Conservation (phyloP, 1,284 basidiomycete species). For the Pterulicium gracile region DNA sequence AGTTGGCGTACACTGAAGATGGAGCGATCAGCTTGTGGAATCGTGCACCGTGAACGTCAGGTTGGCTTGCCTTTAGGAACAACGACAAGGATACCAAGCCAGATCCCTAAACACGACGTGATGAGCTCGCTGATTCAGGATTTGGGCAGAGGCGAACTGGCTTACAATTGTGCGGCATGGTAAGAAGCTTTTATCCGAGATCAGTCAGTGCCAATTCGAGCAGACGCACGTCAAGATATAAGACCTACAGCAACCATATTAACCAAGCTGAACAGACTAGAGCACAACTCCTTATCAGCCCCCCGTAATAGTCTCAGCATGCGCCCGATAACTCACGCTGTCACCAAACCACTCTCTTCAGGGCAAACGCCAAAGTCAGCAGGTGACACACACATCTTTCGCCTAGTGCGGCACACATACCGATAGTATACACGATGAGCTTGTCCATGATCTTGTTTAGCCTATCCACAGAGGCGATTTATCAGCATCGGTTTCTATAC, state of each 20-base stretch:
- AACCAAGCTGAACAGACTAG: neutral
- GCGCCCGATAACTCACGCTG: neutral
- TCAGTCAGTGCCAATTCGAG: neutral
- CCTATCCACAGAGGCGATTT: too few relatives aligned
- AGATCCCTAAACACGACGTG: neutral
- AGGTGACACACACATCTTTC: too few relatives aligned
- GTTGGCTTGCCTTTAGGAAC: neutral
- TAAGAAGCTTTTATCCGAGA: neutral
- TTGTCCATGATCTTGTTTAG: too few relatives aligned
- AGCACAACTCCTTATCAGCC: neutral
- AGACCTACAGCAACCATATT: neutral
- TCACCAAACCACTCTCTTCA: too few relatives aligned
- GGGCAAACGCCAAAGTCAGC: too few relatives aligned
- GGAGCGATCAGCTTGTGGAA: neutral
- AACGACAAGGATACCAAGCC: neutral
- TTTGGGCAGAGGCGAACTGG: neutral
- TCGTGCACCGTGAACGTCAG: neutral
- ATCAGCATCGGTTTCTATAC: neutral
- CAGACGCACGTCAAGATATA: neutral
- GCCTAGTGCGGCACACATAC: too few relatives aligned
- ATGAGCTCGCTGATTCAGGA: neutral
- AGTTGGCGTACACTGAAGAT: neutral
- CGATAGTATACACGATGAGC: too few relatives aligned
- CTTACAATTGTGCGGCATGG: neutral
- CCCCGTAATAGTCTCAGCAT: too few relatives aligned